phyloP scores from a whole-genome alignment of 768 basidiomycete species.

The Boletus pseudopeckii region DNA sequence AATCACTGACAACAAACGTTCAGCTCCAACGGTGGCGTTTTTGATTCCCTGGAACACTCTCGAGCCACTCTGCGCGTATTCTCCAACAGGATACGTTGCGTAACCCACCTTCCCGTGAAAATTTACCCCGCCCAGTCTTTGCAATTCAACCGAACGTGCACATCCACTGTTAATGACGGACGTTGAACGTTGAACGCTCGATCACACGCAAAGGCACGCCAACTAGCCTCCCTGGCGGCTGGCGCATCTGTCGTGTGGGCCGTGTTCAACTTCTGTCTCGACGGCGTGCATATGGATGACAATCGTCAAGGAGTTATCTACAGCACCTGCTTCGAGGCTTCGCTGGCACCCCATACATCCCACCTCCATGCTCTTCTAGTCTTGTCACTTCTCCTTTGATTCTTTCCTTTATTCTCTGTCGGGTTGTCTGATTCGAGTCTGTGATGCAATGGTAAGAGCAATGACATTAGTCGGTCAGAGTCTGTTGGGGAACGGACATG shows the following conservation, averaged over 20 bases:
- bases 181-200: too few relatives aligned
- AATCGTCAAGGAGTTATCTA: not conserved
- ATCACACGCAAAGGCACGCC: not conserved
- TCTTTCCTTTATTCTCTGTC: too few relatives aligned
- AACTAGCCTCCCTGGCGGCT: not conserved
- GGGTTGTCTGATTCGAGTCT: constrained; percentile 6
- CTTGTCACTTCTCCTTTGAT: not conserved
- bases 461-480: not conserved
- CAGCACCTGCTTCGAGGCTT: not conserved
- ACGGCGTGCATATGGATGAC: not conserved
- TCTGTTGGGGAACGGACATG: not conserved
- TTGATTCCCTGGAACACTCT: too few relatives aligned
- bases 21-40: too few relatives aligned
- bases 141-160: not conserved
- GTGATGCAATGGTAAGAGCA: too few relatives aligned
- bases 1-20: too few relatives aligned
- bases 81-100: too few relatives aligned
- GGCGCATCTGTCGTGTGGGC: not conserved
- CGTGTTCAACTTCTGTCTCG: too few relatives aligned
- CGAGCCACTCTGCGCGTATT: too few relatives aligned
- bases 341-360: not conserved
- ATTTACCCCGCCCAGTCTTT: not conserved
- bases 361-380: not conserved
- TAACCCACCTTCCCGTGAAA: not conserved
- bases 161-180: not conserved